Percentiles rank a stretch among this genome's conserved stretches.
phyloP scores from a whole-genome alignment of 2,329 filamentous ascomycete genomes.

The Sporothrix curviconia region DNA sequence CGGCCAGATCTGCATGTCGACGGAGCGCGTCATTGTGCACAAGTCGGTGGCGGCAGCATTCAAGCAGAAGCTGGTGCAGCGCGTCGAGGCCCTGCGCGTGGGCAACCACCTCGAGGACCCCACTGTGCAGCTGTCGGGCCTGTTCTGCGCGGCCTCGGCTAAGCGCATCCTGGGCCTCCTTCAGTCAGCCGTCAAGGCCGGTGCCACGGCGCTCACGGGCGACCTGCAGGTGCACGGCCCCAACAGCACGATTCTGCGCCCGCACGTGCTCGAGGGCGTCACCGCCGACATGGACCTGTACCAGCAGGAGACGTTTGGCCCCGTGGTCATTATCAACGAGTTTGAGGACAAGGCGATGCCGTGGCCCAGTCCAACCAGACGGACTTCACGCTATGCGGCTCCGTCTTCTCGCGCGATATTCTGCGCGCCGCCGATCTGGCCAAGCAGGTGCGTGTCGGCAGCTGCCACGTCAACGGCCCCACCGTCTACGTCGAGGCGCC shows the following conservation, averaged over 20 bases:
- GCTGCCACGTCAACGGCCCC: slow-evolving; percentile 38
- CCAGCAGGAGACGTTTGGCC: slow-evolving; percentile 60
- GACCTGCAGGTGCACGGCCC: slow-evolving; percentile 29
- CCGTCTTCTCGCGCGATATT: slow-evolving; percentile 59
- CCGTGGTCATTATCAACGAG: slow-evolving; percentile 53
- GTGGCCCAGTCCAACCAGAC: slow-evolving; percentile 61
- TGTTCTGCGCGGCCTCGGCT: slow-evolving; percentile 22
- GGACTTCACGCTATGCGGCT: slow-evolving; percentile 56
- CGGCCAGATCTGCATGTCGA: slow-evolving; percentile 52
- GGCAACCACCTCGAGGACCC: slow-evolving; percentile 24
- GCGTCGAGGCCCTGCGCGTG: slow-evolving; percentile 19
- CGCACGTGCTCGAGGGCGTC: slow-evolving; percentile 54
- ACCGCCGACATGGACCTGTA: slow-evolving; percentile 61
- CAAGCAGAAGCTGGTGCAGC: slow-evolving; percentile 8
- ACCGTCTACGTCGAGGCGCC: slow-evolving; percentile 37
- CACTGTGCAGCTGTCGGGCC: slow-evolving; percentile 24
- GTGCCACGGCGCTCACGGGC: slow-evolving; percentile 52
- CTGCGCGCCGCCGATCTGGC: slow-evolving; percentile 45
- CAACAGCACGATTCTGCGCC: slow-evolving; percentile 43
- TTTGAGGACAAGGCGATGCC: slow-evolving; percentile 55
- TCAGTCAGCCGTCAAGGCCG: slow-evolving; percentile 48
- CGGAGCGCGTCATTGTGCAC: slow-evolving; percentile 28
- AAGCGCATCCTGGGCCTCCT: slow-evolving; percentile 34
- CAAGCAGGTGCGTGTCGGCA: slow-evolving; percentile 49
- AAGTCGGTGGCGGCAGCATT: slow-evolving; percentile 20